Evolutionary conservation across 345 rosid genomes (phyloP), one percentile per base, ranked within the genome.

Genomic region (Jatropha curcas): DNA sequence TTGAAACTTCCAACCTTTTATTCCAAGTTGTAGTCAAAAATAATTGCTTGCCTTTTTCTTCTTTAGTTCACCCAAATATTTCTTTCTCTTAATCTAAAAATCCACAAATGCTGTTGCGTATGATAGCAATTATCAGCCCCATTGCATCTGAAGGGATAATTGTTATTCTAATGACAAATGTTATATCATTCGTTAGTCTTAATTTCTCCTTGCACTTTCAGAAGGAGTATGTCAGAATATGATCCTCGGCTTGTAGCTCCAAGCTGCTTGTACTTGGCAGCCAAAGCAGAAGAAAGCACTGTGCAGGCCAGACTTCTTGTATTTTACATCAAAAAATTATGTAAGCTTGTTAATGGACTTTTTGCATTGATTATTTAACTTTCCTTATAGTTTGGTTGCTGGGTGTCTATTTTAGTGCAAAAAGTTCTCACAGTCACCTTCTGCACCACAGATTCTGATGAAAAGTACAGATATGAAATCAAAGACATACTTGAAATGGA

Each of bases 281-380:
- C 98, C 37, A 95, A 92, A 84, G 99, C 97, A 74, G 99, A 95
- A 84, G 99, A 95, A 85, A 89, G 98, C 91, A 90, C 91, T 6
- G 87, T 92, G 71, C 99, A 88, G 81, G 97, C 97, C 77, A 89
- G 86, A 67, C 79, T 88, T 56, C 90, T 92, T 73, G 86, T 76
- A 57, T 95, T 88, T 79, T 95, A 80, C 86, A 83, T 82, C 0
- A 91, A 76, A 80, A 95, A 89, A 86, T 0, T 86, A 57, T 76
- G 97, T 91, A 87, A 90, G 70, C 10, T 84, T 76, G 57, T 31
- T 61, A 24, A 63, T 73, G 35, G 14, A 56, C 71, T 62, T 68
- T 65, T 35, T 56, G 45, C 28, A 68, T 69, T 22, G 3, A 13
- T 53, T 65, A 27, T 71, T 39, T 61, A 8, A 25, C 41, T 48